Conservation (phyloP, 2,329 filamentous ascomycete genomes). For the Xylaria sp. region DNA sequence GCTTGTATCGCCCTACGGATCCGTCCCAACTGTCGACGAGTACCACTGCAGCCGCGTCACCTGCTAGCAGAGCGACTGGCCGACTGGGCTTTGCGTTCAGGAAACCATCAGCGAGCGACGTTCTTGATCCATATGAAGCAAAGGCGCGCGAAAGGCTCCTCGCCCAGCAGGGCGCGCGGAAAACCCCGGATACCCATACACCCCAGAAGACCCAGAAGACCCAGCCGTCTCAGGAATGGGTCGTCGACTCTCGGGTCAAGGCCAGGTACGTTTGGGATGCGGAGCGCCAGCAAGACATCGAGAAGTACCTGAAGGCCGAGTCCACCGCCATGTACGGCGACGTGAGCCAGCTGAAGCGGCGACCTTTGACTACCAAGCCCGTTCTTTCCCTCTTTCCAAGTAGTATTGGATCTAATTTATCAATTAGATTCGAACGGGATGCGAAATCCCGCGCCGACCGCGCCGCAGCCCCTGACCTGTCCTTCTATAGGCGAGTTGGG, state of each 20-base stretch:
- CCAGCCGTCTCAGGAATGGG: background rate
- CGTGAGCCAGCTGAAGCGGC: background rate
- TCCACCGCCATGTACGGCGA: background rate
- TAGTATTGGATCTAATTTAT: background rate
- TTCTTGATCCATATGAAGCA: constrained; percentile 29
- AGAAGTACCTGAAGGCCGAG: constrained; percentile 19
- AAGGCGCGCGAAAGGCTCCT: constrained; percentile 34
- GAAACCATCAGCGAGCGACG: background rate
- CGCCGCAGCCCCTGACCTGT: too few relatives aligned
- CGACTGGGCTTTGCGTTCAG: background rate
- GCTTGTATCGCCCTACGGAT: background rate
- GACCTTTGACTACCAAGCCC: background rate
- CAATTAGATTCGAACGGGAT: background rate
- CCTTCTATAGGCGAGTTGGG: background rate
- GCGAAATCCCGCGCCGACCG: background rate
- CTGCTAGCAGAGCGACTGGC: background rate
- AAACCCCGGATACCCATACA: background rate
- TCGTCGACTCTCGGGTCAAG: background rate
- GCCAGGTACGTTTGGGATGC: constrained; percentile 30
- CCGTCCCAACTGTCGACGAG: background rate
- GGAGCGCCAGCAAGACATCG: constrained; percentile 26
- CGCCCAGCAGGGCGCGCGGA: constrained; percentile 20
- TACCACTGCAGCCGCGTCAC: background rate
- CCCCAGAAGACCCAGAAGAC: background rate
- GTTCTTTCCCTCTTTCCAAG: background rate